Conservation (phyloP, 352 stramenopile genomes). For the Elongisporangium anandrum region DNA sequence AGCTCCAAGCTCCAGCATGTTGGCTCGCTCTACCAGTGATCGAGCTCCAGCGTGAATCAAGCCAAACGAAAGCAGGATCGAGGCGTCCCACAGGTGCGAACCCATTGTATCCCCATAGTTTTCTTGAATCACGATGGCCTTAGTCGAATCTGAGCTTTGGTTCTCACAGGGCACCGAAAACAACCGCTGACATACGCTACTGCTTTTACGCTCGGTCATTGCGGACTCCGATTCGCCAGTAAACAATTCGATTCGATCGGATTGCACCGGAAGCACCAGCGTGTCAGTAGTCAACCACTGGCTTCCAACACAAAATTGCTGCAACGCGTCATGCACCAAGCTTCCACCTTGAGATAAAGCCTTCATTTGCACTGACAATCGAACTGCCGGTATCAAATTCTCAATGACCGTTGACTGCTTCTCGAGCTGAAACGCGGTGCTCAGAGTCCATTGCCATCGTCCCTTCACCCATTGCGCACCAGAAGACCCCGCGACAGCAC, state of each 20-base stretch:
- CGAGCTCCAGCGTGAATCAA: conserved; percentile 11
- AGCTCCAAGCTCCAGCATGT: conserved; percentile 39
- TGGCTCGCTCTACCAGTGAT: not conserved
- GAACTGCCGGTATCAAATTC: not conserved
- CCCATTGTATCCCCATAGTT: conserved; percentile 67
- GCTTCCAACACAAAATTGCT: conserved; percentile 34
- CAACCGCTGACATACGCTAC: not conserved
- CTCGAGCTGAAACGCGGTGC: not conserved
- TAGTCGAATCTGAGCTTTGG: not conserved
- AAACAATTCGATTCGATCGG: conserved; percentile 14
- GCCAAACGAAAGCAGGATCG: conserved; percentile 41
- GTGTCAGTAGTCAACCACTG: conserved; percentile 14
- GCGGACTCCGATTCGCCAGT: not conserved
- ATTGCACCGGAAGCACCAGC: conserved; percentile 38
- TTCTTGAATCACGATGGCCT: conserved; percentile 36
- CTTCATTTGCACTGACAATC: not conserved
- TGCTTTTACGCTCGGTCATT: not conserved
- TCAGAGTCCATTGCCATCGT: not conserved
- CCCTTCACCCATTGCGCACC: not conserved
- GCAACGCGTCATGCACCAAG: conserved; percentile 13
- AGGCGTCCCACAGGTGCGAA: conserved; percentile 64
- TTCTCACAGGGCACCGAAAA: conserved; percentile 2
- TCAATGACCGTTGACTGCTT: not conserved
- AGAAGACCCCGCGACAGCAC: not conserved
- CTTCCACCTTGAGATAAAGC: not conserved